Evolutionary conservation across 306 rosid species (phyloP).

Genomic region (Astragalus glycyphyllos): DNA sequence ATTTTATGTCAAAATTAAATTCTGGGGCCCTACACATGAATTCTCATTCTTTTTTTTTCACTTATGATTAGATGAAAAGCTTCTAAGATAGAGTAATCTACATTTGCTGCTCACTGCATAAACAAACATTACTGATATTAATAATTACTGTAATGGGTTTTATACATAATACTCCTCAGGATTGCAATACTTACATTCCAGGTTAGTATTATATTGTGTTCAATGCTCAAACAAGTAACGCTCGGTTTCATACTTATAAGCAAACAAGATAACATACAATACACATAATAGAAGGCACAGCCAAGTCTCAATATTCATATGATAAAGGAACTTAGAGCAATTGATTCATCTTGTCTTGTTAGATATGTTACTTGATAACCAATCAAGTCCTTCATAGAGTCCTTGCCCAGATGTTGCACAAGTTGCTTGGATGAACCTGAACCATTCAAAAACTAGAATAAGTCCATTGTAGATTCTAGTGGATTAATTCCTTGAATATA

Average conservation of each 20-base stretch:
- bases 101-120: no score
- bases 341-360: conserved; percentile 53
- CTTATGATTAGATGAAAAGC: no score
- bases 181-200: conserved; percentile 14
- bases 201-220: conserved; percentile 24
- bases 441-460: conserved; percentile 13
- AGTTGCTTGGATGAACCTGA: conserved; percentile 62
- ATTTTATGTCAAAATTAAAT: no score
- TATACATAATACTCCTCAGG: no score
- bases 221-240: conserved; percentile 7
- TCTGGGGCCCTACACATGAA: no score
- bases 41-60: no score
- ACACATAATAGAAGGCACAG: neutral
- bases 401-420: conserved; percentile 53
- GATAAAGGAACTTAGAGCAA: conserved; percentile 7
- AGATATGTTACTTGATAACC: conserved; percentile 84
- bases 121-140: no score
- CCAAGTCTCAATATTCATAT: neutral
- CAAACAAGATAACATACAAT: conserved; percentile 15
- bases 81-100: no score
- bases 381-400: conserved; percentile 88
- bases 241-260: conserved; percentile 26
- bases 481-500: neutral
- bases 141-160: no score
- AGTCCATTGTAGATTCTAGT: neutral